Evolutionary conservation across 2,329 filamentous ascomycete species (phyloP).

Genomic region (Fusarium acutatum): DNA sequence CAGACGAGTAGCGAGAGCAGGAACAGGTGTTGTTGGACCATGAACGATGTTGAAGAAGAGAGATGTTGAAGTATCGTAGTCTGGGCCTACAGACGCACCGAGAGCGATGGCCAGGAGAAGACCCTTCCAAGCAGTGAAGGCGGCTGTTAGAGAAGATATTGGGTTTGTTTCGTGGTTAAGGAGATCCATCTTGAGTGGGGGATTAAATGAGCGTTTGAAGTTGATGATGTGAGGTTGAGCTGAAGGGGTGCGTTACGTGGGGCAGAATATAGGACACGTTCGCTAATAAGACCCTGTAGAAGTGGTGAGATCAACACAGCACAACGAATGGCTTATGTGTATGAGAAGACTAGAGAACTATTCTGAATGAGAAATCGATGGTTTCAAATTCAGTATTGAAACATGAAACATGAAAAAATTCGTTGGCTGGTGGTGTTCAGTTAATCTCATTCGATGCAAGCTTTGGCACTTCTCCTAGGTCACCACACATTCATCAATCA

Average conservation of each 20-base stretch:
- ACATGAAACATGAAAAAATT: not conserved
- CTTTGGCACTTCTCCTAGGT: not conserved
- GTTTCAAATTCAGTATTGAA: not conserved
- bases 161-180: slow-evolving; percentile 28
- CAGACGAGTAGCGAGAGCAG: slow-evolving; percentile 63
- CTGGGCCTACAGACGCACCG: slow-evolving; percentile 60
- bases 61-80: slow-evolving; percentile 82
- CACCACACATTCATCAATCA: not conserved
- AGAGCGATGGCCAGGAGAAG: slow-evolving; percentile 70
- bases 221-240: slow-evolving; percentile 9
- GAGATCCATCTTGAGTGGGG: slow-evolving; percentile 22
- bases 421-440: not conserved
- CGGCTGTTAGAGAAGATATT: slow-evolving; percentile 35
- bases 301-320: not conserved
- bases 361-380: not conserved
- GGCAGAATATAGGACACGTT: slow-evolving; percentile 25
- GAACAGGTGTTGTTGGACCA: slow-evolving; percentile 49
- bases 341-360: not conserved
- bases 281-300: not conserved
- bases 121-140: slow-evolving; percentile 73
- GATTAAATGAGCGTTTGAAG: not conserved
- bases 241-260: slow-evolving; percentile 12
- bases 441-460: not conserved
- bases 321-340: not conserved
- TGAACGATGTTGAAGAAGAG: slow-evolving; percentile 51